These are phyloP conservation scores for Capsicum pubescens DNA, from an alignment of 257 asterid genomes.

Conservation along the genomic window DNA sequence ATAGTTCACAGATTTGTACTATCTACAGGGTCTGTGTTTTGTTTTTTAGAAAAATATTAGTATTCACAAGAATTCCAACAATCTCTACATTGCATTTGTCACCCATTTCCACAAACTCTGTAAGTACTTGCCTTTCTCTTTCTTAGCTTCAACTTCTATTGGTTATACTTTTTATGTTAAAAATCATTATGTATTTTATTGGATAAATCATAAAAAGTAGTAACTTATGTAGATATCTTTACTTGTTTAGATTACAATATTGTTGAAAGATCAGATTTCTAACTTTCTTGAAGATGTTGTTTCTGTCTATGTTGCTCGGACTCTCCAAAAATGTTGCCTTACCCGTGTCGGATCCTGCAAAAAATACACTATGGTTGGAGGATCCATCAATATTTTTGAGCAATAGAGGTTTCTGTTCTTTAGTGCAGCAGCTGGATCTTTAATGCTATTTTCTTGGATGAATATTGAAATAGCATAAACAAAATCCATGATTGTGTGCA, in stretches of 20 bases:
- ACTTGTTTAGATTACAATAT: slow-evolving; percentile 1
- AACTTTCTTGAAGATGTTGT: not conserved
- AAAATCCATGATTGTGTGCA: not conserved
- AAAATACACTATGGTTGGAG: too few species aligned
- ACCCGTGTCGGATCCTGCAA: too few species aligned
- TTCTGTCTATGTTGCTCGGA: too few species aligned
- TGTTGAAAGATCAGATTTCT: not conserved
- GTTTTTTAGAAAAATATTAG: not conserved
- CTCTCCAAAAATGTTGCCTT: too few species aligned
- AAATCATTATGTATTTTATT: not conserved
- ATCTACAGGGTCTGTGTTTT: not conserved
- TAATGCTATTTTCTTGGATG: not conserved
- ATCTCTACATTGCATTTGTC: slow-evolving; percentile 8
- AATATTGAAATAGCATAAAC: not conserved
- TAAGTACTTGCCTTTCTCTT: not conserved
- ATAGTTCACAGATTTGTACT: not conserved
- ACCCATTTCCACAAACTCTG: not conserved
- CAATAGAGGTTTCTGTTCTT: not conserved
- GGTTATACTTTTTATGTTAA: not conserved
- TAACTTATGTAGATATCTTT: not conserved
- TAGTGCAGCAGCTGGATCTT: slow-evolving; percentile 18
- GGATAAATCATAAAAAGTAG: not conserved
- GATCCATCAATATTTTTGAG: too few species aligned
- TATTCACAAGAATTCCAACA: slow-evolving; percentile 12
- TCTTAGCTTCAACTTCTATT: not conserved